phyloP scores from a whole-genome alignment of 176 grass and related monocot species.

The Carex scoparia region DNA sequence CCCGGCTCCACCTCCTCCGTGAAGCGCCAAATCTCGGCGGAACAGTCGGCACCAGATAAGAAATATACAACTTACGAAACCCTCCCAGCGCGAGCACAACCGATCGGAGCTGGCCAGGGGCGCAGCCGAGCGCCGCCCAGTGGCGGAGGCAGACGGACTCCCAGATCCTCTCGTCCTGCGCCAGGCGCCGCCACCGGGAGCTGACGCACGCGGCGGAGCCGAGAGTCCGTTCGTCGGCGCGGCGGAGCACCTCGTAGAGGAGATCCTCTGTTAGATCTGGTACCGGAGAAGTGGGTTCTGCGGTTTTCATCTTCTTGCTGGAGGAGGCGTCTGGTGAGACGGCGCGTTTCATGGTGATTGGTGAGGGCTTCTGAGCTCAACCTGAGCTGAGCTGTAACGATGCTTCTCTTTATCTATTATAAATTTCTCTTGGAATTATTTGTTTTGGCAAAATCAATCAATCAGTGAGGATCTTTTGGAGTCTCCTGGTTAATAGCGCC shows the following conservation, averaged over 20 bases:
- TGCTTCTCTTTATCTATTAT: background rate
- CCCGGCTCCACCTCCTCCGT: slow-evolving; percentile 15
- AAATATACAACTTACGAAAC: slow-evolving; percentile 11
- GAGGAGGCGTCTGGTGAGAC: background rate
- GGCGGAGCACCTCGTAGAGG: slow-evolving; percentile 18
- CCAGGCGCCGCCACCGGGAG: slow-evolving; percentile 5
- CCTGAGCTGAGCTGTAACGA: background rate
- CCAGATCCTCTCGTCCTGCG: slow-evolving; percentile 21
- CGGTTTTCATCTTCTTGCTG: slow-evolving; percentile 18
- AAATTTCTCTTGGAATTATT: background rate
- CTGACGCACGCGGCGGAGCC: slow-evolving; percentile 21
- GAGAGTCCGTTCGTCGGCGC: slow-evolving; percentile 15
- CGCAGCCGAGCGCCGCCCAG: slow-evolving; percentile 20
- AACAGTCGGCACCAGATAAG: slow-evolving; percentile 10
- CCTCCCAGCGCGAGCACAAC: slow-evolving; percentile 17
- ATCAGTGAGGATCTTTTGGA: background rate
- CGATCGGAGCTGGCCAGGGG: slow-evolving; percentile 5
- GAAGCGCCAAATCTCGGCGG: background rate
- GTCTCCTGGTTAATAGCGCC: background rate
- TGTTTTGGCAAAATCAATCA: background rate
- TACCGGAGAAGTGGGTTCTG: background rate
- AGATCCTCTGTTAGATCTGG: slow-evolving; percentile 25
- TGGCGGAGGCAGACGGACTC: slow-evolving; percentile 14
- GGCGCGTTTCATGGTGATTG: slow-evolving; percentile 22
- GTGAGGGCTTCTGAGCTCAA: background rate